Conservation (phyloP, 768 basidiomycete genomes). For the Boletus reticulatus region DNA sequence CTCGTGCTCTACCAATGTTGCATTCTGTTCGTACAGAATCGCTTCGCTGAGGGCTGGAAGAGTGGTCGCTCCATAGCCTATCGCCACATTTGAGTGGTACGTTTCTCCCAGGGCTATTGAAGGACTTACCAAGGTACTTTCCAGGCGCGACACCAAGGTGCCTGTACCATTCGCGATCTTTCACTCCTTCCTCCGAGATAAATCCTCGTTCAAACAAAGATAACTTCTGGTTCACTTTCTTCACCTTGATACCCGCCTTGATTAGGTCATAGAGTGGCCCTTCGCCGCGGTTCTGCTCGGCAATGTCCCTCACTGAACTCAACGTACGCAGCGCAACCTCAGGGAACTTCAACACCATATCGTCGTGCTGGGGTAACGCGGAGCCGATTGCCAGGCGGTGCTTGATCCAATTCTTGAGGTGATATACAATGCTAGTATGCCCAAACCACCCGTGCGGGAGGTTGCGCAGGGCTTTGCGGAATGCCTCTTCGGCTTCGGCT, state of each 20-base stretch:
- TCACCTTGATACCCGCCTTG: constrained; percentile 58
- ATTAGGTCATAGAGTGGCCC: constrained; percentile 45
- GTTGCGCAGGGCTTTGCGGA: constrained; percentile 44
- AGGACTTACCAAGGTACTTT: constrained; percentile 67
- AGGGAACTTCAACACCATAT: constrained; percentile 1
- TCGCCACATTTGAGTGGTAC: not conserved
- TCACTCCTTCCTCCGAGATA: constrained; percentile 73
- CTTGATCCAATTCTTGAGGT: constrained; percentile 29
- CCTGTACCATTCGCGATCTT: constrained; percentile 81
- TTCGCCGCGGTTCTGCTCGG: constrained; percentile 7
- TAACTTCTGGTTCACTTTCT: constrained; percentile 63
- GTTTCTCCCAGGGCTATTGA: not conserved
- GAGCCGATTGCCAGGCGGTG: constrained; percentile 6
- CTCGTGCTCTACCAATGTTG: constrained; percentile 59
- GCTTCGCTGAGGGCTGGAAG: constrained; percentile 80
- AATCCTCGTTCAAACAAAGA: constrained; percentile 75
- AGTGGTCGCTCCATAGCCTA: constrained; percentile 83
- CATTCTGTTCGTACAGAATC: constrained; percentile 65
- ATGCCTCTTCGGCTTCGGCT: constrained; percentile 47
- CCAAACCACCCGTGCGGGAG: not conserved
- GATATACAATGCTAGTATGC: not conserved
- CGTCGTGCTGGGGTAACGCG: not conserved
- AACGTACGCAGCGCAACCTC: not conserved
- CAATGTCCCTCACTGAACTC: not conserved
- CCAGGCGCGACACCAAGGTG: constrained; percentile 87